Percentiles rank a stretch among this genome's conserved stretches.
Evolutionary conservation across 768 basidiomycete species (phyloP).

Genomic region (Hygrophorus russula): DNA sequence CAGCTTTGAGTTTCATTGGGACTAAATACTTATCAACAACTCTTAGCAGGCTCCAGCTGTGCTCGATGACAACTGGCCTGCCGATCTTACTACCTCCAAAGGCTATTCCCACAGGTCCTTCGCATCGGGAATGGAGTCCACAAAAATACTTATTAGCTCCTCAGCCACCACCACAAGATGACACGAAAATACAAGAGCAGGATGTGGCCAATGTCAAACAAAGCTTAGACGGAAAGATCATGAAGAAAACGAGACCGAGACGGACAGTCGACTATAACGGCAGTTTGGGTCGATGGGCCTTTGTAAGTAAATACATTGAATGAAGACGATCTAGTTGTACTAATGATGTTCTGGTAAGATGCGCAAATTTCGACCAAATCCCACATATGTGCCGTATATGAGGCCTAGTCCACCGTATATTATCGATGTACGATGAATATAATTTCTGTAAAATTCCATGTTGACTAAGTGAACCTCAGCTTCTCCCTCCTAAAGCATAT

Average conservation of each 20-base stretch:
- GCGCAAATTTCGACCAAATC: constrained; percentile 69
- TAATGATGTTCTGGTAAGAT: constrained; percentile 29
- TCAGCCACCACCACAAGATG: constrained; percentile 68
- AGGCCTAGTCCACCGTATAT: constrained; percentile 83
- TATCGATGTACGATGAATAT: constrained; percentile 56
- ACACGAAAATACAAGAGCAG: constrained; percentile 62
- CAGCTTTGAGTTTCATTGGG: too few relatives aligned
- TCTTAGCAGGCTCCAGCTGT: too few relatives aligned
- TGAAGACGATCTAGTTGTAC: neutral
- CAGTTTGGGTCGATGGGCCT: constrained; percentile 72
- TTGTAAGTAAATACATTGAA: constrained; percentile 43
- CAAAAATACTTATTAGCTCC: constrained; percentile 60
- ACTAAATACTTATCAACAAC: too few relatives aligned
- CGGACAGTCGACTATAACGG: constrained; percentile 95
- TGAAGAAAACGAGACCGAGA: constrained; percentile 87
- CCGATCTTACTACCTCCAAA: too few relatives aligned
- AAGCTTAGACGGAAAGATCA: constrained; percentile 66
- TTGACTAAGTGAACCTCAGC: constrained; percentile 32
- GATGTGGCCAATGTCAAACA: constrained; percentile 68
- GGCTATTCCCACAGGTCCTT: constrained; percentile 6
- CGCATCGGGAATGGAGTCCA: constrained; percentile 67
- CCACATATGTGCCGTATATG: constrained; percentile 63
- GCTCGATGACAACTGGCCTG: too few relatives aligned
- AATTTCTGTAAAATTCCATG: constrained; percentile 11
- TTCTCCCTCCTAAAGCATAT: constrained; percentile 91